A percentile compares a stretch with the other conserved stretches of the same genome.
Conservation (phyloP, 306 rosid genomes). For the Gleditsia sinensis region DNA sequence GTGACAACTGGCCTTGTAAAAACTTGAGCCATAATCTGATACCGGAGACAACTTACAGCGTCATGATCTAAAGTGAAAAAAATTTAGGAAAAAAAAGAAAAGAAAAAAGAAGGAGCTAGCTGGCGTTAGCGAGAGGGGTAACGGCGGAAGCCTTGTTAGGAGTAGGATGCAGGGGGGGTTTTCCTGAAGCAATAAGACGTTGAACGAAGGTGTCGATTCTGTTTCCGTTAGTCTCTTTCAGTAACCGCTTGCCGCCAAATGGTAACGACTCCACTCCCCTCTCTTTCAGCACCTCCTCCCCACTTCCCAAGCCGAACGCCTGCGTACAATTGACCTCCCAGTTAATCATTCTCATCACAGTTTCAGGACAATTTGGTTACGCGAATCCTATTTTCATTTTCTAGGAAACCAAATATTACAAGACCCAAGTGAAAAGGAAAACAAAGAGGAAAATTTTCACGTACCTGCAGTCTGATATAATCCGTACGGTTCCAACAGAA, state of each 20-base stretch:
- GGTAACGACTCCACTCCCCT: constrained; percentile 85
- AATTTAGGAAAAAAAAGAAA: not conserved
- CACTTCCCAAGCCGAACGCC: constrained; percentile 65
- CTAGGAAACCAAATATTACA: too few species aligned
- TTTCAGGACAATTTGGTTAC: too few species aligned
- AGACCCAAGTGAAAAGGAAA: too few species aligned
- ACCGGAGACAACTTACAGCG: constrained; percentile 41
- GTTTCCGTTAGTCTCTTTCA: constrained; percentile 89
- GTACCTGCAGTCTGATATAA: constrained; percentile 95
- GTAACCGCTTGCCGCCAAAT: constrained; percentile 99
- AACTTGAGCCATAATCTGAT: constrained; percentile 30
- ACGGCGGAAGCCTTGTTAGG: constrained; percentile 77
- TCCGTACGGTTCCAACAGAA: constrained; percentile 92
- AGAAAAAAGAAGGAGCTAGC: constrained; percentile 35
- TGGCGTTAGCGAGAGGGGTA: constrained; percentile 54
- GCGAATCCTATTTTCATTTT: too few species aligned
- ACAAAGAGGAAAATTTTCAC: too few species aligned
- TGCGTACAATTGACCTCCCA: constrained; percentile 29
- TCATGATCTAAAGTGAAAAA: not conserved
- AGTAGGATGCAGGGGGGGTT: too few species aligned
- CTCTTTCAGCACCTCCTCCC: constrained; percentile 67
- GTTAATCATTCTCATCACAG: too few species aligned
- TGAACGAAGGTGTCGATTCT: constrained; percentile 79
- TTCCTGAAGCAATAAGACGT: constrained; percentile 71
- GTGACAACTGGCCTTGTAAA: constrained; percentile 33